A percentile compares a stretch with the other conserved stretches of the same genome.
Conservation (phyloP, 2,329 filamentous ascomycete genomes). For the Karstenula rhodostoma region DNA sequence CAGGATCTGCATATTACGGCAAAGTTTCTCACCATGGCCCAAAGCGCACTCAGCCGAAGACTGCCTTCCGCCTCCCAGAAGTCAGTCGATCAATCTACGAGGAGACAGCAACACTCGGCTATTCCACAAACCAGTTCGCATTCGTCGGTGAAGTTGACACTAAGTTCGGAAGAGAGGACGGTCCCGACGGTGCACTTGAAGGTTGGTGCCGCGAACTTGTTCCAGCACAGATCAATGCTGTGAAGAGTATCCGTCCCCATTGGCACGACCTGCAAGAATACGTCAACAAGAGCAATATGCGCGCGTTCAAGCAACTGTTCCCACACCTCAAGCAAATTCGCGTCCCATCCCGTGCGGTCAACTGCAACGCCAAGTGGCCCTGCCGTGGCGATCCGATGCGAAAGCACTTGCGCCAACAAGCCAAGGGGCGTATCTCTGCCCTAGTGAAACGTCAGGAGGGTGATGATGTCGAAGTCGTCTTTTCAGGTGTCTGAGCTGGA, state of each 20-base stretch:
- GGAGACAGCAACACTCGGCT: constrained; percentile 23
- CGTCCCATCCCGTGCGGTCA: constrained; percentile 11
- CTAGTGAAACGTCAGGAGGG: constrained; percentile 17
- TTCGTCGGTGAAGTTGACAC: constrained; percentile 6
- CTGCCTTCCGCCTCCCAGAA: constrained; percentile 20
- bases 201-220: constrained; percentile 11
- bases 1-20: constrained; percentile 5
- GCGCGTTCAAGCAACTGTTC: constrained; percentile 11
- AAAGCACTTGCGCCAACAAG: neutral
- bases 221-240: constrained; percentile 13
- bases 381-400: constrained; percentile 11
- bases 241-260: constrained; percentile 15
- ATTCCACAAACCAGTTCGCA: constrained; percentile 20
- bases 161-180: constrained; percentile 11
- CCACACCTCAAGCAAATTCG: constrained; percentile 9
- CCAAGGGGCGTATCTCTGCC: neutral
- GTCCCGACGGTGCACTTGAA: constrained; percentile 17
- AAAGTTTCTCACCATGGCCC: constrained; percentile 3
- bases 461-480: constrained; percentile 13
- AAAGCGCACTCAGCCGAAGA: constrained; percentile 5
- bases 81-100: constrained; percentile 24
- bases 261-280: constrained; percentile 13
- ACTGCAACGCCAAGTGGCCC: constrained; percentile 3
- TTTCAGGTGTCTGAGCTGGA: neutral
- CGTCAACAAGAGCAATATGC: constrained; percentile 5